Base-by-base conservation (phyloP, 805 yeast genomes). In the Wickerhamiella cacticola region DNA sequence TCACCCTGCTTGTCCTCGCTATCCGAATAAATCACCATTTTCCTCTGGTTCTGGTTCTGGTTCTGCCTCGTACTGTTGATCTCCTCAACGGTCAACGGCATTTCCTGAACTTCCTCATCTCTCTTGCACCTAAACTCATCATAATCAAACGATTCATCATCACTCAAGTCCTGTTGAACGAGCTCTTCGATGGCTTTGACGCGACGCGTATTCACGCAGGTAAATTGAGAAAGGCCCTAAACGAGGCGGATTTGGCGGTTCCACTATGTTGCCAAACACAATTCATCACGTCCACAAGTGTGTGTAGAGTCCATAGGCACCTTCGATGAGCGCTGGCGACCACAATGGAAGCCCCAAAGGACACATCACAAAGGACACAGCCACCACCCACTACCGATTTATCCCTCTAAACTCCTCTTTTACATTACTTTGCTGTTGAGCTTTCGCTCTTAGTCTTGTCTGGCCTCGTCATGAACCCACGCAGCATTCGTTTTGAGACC, bases 121-220 rank as follows among this genome's bases (percentile, higher is more conserved):
- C 42, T 39, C 3, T 39, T 39, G 6, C 21, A 19, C 28, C 23
- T 39, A 24, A 39, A 39, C 19, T 21, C 42, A n/a, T 39, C 23
- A 22, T 23, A 39, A 39, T 39, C 42, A n/a, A 39, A 39, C 9
- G 29, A 39, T 13, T 39, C 42, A 21, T 39, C 42, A 8, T 39
- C 42, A 13, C 29, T 22, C 15, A 13, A 13, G 15, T 23, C 42
- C 19, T n/a, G 25, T 12, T 22, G 42, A 3, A 39, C 3, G 2
- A 22, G 15, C 12, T 39, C 42, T n/a, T 39, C 42, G 26, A 39
- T 39, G n/a, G 42, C 42, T 39, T 21, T 21, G 4, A 39, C 7
- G 29, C 42, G 42, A 22, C n/a, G n/a, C n/a, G n/a, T n/a, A n/a
- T n/a, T n/a, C n/a, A n/a, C n/a, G n/a, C n/a, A n/a, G n/a, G n/a